Evolutionary conservation across 1,284 basidiomycete genomes (phyloP).

Genomic region (Boletus nobilissimus): DNA sequence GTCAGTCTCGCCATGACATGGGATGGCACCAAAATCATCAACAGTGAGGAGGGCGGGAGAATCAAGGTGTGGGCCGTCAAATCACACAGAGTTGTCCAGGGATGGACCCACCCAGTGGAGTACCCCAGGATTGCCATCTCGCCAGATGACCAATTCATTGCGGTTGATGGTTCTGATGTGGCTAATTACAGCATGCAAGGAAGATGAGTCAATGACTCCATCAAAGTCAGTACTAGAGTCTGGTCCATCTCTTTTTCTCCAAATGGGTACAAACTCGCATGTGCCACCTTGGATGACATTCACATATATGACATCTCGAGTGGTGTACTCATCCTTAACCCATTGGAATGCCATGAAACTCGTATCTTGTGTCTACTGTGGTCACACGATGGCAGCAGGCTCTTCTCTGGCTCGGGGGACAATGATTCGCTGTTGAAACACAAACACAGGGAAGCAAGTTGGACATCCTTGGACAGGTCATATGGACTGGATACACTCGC

Average conservation of each 20-base stretch:
- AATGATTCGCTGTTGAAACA: slow-evolving; percentile 22
- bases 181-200: neutral
- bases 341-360: neutral
- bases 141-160: neutral
- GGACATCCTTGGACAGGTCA: slow-evolving; percentile 19
- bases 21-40: neutral
- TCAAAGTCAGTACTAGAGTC: neutral
- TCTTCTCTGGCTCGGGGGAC: slow-evolving; percentile 5
- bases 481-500: neutral
- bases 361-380: neutral
- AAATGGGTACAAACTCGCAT: slow-evolving; percentile 12
- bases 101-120: neutral
- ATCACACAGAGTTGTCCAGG: neutral
- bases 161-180: neutral
- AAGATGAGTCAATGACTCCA: neutral
- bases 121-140: neutral
- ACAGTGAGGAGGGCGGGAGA: neutral
- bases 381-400: neutral
- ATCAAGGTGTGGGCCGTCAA: slow-evolving; percentile 1
- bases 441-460: slow-evolving; percentile 10
- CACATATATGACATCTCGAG: neutral
- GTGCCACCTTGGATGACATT: neutral
- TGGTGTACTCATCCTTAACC: neutral
- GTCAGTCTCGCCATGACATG: neutral
- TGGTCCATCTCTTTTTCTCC: neutral